Conservation (phyloP, 805 yeast species). For the Torulaspora quercuum region DNA sequence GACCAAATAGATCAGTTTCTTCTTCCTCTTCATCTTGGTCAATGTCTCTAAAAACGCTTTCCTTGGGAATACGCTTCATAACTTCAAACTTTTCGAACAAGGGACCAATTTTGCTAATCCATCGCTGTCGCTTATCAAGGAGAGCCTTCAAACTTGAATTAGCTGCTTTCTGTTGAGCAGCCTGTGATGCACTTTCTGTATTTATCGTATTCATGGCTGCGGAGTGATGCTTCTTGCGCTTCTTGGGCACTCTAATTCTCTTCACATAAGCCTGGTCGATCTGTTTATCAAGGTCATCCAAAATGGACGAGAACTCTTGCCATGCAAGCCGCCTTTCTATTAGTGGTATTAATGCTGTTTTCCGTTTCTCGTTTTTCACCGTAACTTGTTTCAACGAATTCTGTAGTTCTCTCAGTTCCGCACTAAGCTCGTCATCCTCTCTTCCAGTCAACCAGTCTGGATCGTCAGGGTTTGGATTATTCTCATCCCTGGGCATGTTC, state of each 20-base stretch:
- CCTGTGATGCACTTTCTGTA: constrained; percentile 37
- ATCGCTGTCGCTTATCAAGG: constrained; percentile 78
- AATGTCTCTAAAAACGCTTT: constrained; percentile 48
- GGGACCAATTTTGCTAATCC: constrained; percentile 89
- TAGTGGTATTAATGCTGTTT: constrained; percentile 60
- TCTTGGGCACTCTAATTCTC: constrained; percentile 68
- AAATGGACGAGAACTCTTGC: constrained; percentile 86
- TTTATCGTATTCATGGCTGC: constrained; percentile 20
- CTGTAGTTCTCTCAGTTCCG: constrained; percentile 75
- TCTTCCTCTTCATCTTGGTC: constrained; percentile 44
- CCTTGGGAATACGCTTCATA: constrained; percentile 73
- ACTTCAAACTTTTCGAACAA: constrained; percentile 62
- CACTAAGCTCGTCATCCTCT: constrained; percentile 92
- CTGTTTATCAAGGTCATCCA: constrained; percentile 94
- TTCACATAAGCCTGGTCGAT: constrained; percentile 91
- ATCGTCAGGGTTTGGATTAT: constrained; percentile 31
- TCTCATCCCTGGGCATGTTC: constrained; percentile 44
- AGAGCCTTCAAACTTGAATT: constrained; percentile 74
- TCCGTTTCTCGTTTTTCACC: constrained; percentile 61
- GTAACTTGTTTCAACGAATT: constrained; percentile 59
- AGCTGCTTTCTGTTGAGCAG: constrained; percentile 62
- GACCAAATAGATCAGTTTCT: constrained; percentile 37
- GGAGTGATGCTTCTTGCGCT: constrained; percentile 39
- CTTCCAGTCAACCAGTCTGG: constrained; percentile 67
- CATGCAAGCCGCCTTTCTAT: constrained; percentile 89